Evolutionary conservation across 306 rosid species (phyloP), one percentile per base, ranked within the genome.

Genomic region (Dryas drummondii): DNA sequence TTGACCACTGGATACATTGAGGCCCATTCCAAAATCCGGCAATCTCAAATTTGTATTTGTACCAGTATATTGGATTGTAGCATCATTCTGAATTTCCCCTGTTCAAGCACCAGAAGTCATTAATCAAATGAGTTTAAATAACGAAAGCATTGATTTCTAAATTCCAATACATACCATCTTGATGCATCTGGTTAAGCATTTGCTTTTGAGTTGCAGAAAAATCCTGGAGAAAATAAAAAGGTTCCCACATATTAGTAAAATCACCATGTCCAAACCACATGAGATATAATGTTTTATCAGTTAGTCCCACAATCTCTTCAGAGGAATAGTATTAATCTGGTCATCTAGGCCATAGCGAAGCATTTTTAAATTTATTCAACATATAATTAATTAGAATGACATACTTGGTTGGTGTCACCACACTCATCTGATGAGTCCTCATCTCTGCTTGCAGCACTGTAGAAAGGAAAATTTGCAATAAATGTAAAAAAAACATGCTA

Each of bases 111-210:
- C 56, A 70, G 27, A 76, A 71, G 68, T 68, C 53, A 76, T 76
- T 53, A 77, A 41, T 50, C 14, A 68, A 56, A 73, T 51, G 75
- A 55, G 40, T 69, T 75, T 69, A 81, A 37, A 49, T 66, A 74
- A 77, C 27, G n/a, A 47, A 83, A 73, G 56, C 4, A 14, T 42
- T 51, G 64, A 78, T 45, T 73, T 74, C 37, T 32, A 32, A 32
- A 32, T 32, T 32, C 74, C 78, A 56, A 54, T n/a, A 40, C 80
- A 32, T 37, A 87, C 91, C 84, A 75, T 85, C 79, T 79, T 27
- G 79, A 76, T 49, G 78, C 56, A 70, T 52, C 80, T 53, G 57
- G 27, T 79, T 64, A 57, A 53, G 50, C 61, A 73, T 54, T 50
- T 66, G 79, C 78, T 65, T 61, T 71, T 61, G 66, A 50, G 79